phyloP scores from a whole-genome alignment of 345 rosid species.

The Salix suchowensis region DNA sequence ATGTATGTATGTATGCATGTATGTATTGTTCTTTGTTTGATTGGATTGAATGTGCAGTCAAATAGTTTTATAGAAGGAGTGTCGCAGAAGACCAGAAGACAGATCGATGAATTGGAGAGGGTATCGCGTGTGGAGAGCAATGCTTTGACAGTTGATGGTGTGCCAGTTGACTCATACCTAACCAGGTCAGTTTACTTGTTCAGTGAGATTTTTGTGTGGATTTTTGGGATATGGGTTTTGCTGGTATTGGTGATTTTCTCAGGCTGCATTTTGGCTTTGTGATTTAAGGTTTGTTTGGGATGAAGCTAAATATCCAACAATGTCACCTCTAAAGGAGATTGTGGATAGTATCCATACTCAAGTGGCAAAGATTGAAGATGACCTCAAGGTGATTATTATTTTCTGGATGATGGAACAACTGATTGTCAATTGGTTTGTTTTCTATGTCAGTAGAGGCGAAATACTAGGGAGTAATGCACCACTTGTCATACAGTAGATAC shows the following conservation, averaged over 20 bases:
- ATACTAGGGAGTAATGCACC: neutral
- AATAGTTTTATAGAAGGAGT: constrained; percentile 89
- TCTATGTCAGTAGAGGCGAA: neutral
- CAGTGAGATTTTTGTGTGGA: neutral
- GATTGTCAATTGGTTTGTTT: neutral
- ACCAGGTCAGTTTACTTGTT: constrained; percentile 54
- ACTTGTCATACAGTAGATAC: neutral
- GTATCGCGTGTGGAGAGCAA: constrained; percentile 74
- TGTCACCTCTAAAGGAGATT: constrained; percentile 87
- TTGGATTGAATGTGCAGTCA: constrained; percentile 47
- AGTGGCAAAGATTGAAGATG: constrained; percentile 94
- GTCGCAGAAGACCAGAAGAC: constrained; percentile 91
- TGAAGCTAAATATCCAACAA: constrained; percentile 91
- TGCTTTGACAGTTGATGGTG: constrained; percentile 88
- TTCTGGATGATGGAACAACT: neutral
- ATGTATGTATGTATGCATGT: neutral
- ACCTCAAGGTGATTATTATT: constrained; percentile 69
- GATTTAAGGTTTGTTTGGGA: constrained; percentile 87
- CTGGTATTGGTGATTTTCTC: neutral
- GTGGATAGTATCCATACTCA: constrained; percentile 75
- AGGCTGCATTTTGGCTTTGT: constrained; percentile 4
- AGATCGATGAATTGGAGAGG: constrained; percentile 96
- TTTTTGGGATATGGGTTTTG: neutral
- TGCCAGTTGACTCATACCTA: constrained; percentile 94
- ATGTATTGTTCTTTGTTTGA: neutral